Evolutionary conservation across 2,329 filamentous ascomycete species (phyloP).

Genomic region (Aureobasidium sp.): DNA sequence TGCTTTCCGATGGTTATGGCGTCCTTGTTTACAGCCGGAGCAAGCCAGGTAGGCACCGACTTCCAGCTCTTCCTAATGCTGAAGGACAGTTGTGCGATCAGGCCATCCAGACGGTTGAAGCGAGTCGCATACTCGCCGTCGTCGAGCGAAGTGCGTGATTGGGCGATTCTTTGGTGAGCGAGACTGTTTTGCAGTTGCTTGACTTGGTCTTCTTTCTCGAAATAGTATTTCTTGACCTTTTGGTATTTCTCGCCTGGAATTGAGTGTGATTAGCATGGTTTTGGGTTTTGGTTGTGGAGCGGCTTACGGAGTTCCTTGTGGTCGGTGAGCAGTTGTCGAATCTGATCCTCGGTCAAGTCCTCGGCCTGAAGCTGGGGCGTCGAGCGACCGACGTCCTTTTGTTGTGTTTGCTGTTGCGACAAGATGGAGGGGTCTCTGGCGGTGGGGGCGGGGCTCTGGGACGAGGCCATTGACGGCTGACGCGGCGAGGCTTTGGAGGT

Average conservation of each 20-base stretch:
- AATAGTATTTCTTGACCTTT: conserved; percentile 96
- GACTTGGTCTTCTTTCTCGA: conserved; percentile 83
- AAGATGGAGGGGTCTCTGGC: neutral
- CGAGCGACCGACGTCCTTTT: conserved; percentile 31
- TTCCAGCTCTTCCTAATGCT: conserved; percentile 95
- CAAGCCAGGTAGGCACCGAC: conserved; percentile 71
- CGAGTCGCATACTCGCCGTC: conserved; percentile 88
- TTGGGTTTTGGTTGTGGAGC: conserved; percentile 8
- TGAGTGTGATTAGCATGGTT: neutral
- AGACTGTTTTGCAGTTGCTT: conserved; percentile 96
- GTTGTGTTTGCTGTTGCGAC: conserved; percentile 17
- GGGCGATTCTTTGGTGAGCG: conserved; percentile 88
- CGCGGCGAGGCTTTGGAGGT: neutral
- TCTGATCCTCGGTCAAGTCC: conserved; percentile 43
- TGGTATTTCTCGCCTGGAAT: conserved; percentile 82
- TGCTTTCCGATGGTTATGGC: conserved; percentile 83
- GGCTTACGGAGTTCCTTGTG: conserved; percentile 44
- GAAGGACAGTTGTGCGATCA: conserved; percentile 91
- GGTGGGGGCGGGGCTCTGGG: neutral
- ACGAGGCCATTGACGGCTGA: conserved; percentile 10
- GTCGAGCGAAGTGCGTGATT: conserved; percentile 88
- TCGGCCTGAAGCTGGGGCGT: conserved; percentile 40
- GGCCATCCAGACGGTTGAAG: conserved; percentile 85
- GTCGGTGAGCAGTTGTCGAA: conserved; percentile 41
- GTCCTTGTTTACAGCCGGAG: conserved; percentile 72